Base-by-base conservation (phyloP, 805 yeast species). In the Yamadazyma scolyti region DNA sequence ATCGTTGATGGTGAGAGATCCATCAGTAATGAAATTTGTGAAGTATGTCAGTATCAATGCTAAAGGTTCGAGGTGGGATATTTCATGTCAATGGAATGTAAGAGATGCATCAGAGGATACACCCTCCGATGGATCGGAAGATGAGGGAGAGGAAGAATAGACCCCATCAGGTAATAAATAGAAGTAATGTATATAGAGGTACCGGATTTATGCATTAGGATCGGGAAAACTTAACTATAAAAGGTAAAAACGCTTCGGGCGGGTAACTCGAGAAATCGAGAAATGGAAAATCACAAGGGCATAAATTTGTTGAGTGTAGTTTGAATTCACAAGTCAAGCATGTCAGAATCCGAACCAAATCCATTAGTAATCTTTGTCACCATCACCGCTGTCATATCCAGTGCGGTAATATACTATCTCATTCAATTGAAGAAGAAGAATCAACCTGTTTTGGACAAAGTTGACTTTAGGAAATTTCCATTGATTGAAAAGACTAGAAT, bases 1-100 rank as follows among this genome's bases (percentile, higher is more conserved):
- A 37, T 73, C 76, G 16, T 56, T 93, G 34, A 84, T 87, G 65
- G 68, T 84, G 42, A 69, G 97, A 48, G 97, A 93, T 51, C 77
- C 82, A 6, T 74, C 79, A 28, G 89, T 90, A n/a, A 64, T 94
- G 59, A 83, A 89, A 55, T 93, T 93, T 57, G 79, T 93, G 46
- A 93, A 93, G 54, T 93, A 93, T 47, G 90, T 90, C 12, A 84
- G 96, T 49, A 76, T 75, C 56, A 76, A 76, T 40, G 96, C 97
- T 5, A 78, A 79, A 37, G 95, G 97, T 1, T 79, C 93, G 23
- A 71, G 98, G 52, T 93, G 96, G 96, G 99, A 93, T 52, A 65
- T 93, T 23, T 68, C 70, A 20, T 77, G 82, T 34, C 82, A 81
- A 47, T 90, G 95, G 93, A 79, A 76, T 43, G 81, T 85, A 17